These are phyloP conservation scores for Mucor circinelloides DNA, from an alignment of 371 early-diverging fungal genomes.

Conservation along the genomic window DNA sequence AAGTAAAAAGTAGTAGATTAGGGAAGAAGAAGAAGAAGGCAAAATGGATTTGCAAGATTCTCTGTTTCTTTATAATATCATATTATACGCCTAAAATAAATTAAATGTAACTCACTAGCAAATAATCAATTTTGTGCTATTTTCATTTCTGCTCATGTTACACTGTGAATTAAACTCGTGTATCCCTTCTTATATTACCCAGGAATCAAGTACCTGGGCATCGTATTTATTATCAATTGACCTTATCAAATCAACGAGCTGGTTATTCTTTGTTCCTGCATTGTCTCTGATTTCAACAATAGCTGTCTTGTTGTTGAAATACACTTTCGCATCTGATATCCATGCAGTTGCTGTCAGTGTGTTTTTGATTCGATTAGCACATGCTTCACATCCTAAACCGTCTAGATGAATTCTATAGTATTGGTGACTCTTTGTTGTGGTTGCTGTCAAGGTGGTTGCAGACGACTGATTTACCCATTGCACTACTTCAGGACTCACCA, in stretches of 20 bases:
- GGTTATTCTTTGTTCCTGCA: neutral
- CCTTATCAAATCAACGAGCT: constrained; percentile 1
- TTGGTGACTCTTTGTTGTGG: neutral
- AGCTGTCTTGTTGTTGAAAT: constrained; percentile 41
- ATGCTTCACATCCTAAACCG: constrained; percentile 55
- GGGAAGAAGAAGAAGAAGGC: neutral
- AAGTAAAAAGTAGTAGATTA: neutral
- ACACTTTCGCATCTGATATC: constrained; percentile 37
- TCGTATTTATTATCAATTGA: constrained; percentile 22
- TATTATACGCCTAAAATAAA: constrained; percentile 5
- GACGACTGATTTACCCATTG: constrained; percentile 16
- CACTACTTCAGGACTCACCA: constrained; percentile 44
- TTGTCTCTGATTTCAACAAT: constrained; percentile 10
- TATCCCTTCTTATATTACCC: constrained; percentile 2
- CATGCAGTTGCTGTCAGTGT: constrained; percentile 28
- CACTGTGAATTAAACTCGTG: constrained; percentile 7
- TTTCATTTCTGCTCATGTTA: constrained; percentile 1
- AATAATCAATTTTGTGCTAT: constrained; percentile 16
- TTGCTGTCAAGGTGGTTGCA: neutral
- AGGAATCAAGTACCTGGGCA: constrained; percentile 17
- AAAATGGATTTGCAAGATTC: neutral
- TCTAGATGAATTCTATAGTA: constrained; percentile 40
- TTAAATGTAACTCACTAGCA: constrained; percentile 5
- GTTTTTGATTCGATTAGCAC: constrained; percentile 52
- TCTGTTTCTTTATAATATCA: neutral